phyloP scores from a whole-genome alignment of 345 rosid genomes.

The Cardamine chenopodiifolia region DNA sequence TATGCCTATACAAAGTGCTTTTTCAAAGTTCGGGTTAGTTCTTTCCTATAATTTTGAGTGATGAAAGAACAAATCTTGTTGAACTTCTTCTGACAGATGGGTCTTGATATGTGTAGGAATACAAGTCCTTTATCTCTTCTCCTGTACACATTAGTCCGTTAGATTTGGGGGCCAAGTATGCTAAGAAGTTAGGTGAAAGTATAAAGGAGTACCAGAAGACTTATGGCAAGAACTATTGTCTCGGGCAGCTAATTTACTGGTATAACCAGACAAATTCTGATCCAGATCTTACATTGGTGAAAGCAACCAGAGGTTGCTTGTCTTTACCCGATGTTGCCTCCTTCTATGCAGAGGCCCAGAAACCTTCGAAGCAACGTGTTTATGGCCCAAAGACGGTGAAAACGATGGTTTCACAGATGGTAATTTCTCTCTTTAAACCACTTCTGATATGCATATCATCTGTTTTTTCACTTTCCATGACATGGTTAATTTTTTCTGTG shows the following conservation, averaged over 20 bases:
- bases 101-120: constrained; percentile 58
- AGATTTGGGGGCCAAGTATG: constrained; percentile 85
- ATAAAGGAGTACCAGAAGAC: constrained; percentile 78
- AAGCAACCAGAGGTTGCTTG: constrained; percentile 82
- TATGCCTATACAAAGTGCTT: constrained; percentile 90
- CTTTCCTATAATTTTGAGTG: constrained; percentile 18
- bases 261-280: constrained; percentile 79
- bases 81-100: constrained; percentile 26
- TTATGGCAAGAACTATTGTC: constrained; percentile 91
- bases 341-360: constrained; percentile 85
- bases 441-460: constrained; percentile 1
- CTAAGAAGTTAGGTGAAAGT: constrained; percentile 71
- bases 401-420: constrained; percentile 84
- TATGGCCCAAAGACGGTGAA: constrained; percentile 80
- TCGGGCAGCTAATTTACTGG: constrained; percentile 98
- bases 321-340: constrained; percentile 85
- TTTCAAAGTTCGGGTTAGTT: constrained; percentile 74
- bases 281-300: constrained; percentile 76
- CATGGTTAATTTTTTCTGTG: background rate
- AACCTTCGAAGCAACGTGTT: constrained; percentile 75
- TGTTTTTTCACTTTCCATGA: background rate
- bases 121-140: constrained; percentile 74
- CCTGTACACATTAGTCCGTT: constrained; percentile 90
- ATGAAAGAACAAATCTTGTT: constrained; percentile 2
- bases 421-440: constrained; percentile 40